Conservation (phyloP, 768 basidiomycete species). For the Crucibulum laeve region DNA sequence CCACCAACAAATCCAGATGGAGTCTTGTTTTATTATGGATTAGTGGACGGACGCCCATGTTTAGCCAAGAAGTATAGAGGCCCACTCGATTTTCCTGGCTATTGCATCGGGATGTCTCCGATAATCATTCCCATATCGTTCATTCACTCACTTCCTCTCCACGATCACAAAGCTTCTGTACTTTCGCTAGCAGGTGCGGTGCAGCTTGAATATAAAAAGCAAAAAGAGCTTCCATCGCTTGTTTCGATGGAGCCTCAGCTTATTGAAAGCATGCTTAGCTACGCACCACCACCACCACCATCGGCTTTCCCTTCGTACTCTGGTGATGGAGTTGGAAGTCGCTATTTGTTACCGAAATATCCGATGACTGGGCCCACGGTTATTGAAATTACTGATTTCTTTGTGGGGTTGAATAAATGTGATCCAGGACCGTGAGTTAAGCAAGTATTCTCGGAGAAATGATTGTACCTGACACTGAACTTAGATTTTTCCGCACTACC, state of each 20-base stretch:
- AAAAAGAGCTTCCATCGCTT: slow-evolving; percentile 10
- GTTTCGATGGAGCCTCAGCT: slow-evolving; percentile 13
- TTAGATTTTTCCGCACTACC: slow-evolving; percentile 13
- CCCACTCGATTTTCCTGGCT: slow-evolving; percentile 11
- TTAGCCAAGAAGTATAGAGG: slow-evolving; percentile 10
- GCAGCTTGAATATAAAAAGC: slow-evolving; percentile 12
- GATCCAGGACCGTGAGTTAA: slow-evolving; percentile 15
- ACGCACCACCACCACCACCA: slow-evolving; percentile 10
- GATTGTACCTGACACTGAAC: neutral
- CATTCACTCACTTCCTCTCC: slow-evolving; percentile 7
- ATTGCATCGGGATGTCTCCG: slow-evolving; percentile 13
- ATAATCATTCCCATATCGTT: slow-evolving; percentile 9
- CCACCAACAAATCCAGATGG: slow-evolving; percentile 9
- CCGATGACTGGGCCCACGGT: slow-evolving; percentile 6
- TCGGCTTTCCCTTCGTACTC: slow-evolving; percentile 12
- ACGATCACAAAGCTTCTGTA: slow-evolving; percentile 9
- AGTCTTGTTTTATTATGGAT: slow-evolving; percentile 12
- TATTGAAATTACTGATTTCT: slow-evolving; percentile 14
- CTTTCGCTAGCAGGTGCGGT: slow-evolving; percentile 10
- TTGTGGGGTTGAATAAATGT: slow-evolving; percentile 12
- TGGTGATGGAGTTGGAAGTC: slow-evolving; percentile 11
- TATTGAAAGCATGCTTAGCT: slow-evolving; percentile 9
- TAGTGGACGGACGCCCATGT: slow-evolving; percentile 12
- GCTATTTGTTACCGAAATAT: slow-evolving; percentile 10
- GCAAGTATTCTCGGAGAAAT: neutral